These are phyloP conservation scores for Alternaria postmessia DNA, from an alignment of 2,329 filamentous ascomycete species.

Conservation along the genomic window DNA sequence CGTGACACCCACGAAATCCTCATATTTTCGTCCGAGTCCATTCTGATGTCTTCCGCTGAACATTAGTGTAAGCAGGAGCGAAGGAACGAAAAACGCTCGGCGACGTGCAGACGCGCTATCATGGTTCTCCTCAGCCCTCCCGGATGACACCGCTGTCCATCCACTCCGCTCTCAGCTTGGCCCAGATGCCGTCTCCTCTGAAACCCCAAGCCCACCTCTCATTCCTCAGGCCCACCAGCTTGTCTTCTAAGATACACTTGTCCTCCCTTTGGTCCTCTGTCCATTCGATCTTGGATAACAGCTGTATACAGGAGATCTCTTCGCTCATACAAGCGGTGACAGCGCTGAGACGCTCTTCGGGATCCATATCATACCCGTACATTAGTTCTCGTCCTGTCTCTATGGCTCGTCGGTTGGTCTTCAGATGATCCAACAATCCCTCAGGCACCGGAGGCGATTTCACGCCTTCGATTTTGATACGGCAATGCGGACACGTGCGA, in stretches of 20 bases:
- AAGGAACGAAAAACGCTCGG: background rate
- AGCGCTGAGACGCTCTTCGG: conserved; percentile 19
- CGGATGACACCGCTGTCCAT: conserved; percentile 21
- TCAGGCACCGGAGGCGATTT: background rate
- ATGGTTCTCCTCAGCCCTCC: background rate
- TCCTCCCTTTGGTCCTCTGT: conserved; percentile 1
- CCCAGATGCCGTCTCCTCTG: conserved; percentile 18
- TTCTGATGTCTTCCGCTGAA: background rate
- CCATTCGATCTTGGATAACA: conserved; percentile 13
- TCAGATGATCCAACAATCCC: conserved; percentile 12
- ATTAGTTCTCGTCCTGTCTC: conserved; percentile 14
- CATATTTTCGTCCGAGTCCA: background rate
- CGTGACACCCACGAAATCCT: background rate
- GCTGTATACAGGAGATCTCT: conserved; percentile 26
- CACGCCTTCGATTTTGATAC: conserved; percentile 26
- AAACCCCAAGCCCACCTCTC: conserved; percentile 33
- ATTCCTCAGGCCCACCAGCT: conserved; percentile 13
- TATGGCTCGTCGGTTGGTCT: conserved; percentile 8
- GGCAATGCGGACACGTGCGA: conserved; percentile 33
- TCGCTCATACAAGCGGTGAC: conserved; percentile 28
- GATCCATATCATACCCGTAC: conserved; percentile 17
- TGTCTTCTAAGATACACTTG: conserved; percentile 6
- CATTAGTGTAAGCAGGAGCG: background rate
- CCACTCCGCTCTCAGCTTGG: conserved; percentile 23
- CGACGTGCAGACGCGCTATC: background rate